Evolutionary conservation across 192 early-diverging fungal species (phyloP).

Genomic region (Backusella sp.): DNA sequence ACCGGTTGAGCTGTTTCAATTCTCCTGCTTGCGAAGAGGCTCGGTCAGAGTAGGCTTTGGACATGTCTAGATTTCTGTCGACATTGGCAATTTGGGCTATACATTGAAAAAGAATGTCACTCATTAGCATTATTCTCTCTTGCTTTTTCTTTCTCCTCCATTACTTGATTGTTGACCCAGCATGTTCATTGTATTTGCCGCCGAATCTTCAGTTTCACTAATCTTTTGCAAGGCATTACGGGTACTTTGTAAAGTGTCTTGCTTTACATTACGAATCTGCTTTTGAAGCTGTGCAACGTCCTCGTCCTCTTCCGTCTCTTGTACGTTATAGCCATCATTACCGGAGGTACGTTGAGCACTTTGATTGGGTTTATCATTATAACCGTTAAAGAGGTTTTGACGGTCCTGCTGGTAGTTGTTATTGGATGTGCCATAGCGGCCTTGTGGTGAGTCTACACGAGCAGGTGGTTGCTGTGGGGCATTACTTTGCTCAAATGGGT

Average conservation of each 20-base stretch:
- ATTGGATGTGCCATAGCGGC: not conserved
- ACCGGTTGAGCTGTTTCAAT: slow-evolving; percentile 67
- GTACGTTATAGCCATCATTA: not conserved
- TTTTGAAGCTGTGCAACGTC: slow-evolving; percentile 56
- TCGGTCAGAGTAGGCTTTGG: slow-evolving; percentile 53
- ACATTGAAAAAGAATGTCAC: not conserved
- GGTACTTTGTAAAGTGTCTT: slow-evolving; percentile 66
- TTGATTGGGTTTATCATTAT: not conserved
- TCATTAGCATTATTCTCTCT: not conserved
- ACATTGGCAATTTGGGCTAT: slow-evolving; percentile 42
- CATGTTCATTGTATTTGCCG: slow-evolving; percentile 58
- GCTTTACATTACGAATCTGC: slow-evolving; percentile 58
- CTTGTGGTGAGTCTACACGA: not conserved
- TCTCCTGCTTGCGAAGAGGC: slow-evolving; percentile 51
- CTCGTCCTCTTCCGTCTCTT: slow-evolving; percentile 55
- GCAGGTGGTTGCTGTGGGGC: not conserved
- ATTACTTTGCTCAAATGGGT: not conserved
- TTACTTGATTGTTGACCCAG: slow-evolving; percentile 62
- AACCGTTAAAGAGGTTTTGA: slow-evolving; percentile 3
- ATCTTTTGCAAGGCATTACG: slow-evolving; percentile 61
- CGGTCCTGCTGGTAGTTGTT: slow-evolving; percentile 7
- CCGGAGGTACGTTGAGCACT: not conserved
- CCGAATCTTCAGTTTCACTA: slow-evolving; percentile 58
- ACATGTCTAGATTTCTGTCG: slow-evolving; percentile 63
- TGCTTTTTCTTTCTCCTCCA: not conserved